Percentiles rank a stretch among this genome's conserved stretches.
phyloP scores from a whole-genome alignment of 345 rosid genomes.

The Sonneratia caseolaris region DNA sequence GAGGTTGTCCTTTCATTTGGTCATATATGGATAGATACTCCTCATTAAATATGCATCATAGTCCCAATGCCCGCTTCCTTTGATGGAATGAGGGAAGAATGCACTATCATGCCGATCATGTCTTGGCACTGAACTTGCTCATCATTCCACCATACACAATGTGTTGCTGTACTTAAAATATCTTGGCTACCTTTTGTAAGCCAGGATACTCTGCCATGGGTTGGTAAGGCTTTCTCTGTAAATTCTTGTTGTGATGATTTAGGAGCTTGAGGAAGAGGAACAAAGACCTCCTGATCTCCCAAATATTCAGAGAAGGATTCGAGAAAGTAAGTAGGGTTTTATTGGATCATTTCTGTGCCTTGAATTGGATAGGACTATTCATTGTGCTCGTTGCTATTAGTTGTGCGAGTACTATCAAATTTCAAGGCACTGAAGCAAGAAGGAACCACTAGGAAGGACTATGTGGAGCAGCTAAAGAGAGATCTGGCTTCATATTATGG shows the following conservation, averaged over 20 bases:
- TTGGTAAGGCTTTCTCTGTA: neutral
- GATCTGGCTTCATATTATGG: slow-evolving; percentile 82
- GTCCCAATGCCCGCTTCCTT: neutral
- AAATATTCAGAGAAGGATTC: slow-evolving; percentile 63
- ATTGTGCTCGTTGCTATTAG: slow-evolving; percentile 24
- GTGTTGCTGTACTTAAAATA: neutral
- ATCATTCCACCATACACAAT: neutral
- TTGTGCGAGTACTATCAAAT: slow-evolving; percentile 74
- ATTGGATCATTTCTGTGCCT: neutral
- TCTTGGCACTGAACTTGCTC: neutral
- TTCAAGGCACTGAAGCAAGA: slow-evolving; percentile 55
- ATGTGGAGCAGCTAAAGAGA: slow-evolving; percentile 54
- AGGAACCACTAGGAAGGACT: slow-evolving; percentile 61
- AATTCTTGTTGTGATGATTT: neutral
- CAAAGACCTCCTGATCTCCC: slow-evolving; percentile 68
- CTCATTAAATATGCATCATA: neutral
- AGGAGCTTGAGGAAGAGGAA: slow-evolving; percentile 85
- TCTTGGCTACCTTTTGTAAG: neutral
- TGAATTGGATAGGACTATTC: slow-evolving; percentile 1
- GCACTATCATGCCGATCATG: neutral
- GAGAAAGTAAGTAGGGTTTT: slow-evolving; percentile 53
- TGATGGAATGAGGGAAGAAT: neutral
- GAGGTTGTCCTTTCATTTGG: slow-evolving; percentile 33
- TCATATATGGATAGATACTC: neutral
- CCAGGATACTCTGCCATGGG: neutral